phyloP scores from a whole-genome alignment of 768 basidiomycete genomes.

The Podaxis mareebaensis region DNA sequence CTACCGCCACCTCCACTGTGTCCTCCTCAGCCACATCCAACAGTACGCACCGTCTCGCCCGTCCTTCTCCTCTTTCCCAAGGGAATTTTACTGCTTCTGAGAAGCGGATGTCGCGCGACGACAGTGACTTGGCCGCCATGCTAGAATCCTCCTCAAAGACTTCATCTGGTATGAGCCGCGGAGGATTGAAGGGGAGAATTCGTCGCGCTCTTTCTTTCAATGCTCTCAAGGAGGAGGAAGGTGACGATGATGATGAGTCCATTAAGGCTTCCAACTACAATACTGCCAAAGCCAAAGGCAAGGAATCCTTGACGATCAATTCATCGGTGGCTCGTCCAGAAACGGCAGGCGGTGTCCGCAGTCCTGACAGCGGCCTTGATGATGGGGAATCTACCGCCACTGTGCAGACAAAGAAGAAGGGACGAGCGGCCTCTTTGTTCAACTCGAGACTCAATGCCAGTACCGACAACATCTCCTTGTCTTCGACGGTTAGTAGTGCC shows the following conservation, averaged over 20 bases:
- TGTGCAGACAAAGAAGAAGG: conserved; percentile 65
- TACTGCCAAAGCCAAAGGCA: conserved; percentile 33
- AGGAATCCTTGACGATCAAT: conserved; percentile 29
- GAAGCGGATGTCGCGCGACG: conserved; percentile 77
- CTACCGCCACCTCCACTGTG: conserved; percentile 36
- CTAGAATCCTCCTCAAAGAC: conserved; percentile 40
- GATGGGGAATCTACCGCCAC: conserved; percentile 46
- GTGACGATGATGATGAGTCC: conserved; percentile 43
- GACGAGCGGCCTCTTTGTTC: conserved; percentile 76
- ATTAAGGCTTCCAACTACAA: conserved; percentile 40
- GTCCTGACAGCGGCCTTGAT: conserved; percentile 34
- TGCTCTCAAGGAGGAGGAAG: conserved; percentile 57
- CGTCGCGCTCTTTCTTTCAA: conserved; percentile 73
- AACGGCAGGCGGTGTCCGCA: conserved; percentile 24
- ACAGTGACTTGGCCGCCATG: conserved; percentile 66
- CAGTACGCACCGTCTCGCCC: conserved; percentile 40
- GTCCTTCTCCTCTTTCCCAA: conserved; percentile 73
- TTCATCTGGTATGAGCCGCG: conserved; percentile 47
- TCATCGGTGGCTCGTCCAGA: conserved; percentile 28
- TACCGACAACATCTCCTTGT: conserved; percentile 94
- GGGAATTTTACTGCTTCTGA: conserved; percentile 62
- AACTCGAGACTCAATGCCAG: conserved; percentile 85
- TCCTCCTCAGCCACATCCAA: conserved; percentile 32
- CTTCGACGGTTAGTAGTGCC: conserved; percentile 91
- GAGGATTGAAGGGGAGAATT: conserved; percentile 77